Conservation (phyloP, 106 monocot species). For the Agapanthus africanus region DNA sequence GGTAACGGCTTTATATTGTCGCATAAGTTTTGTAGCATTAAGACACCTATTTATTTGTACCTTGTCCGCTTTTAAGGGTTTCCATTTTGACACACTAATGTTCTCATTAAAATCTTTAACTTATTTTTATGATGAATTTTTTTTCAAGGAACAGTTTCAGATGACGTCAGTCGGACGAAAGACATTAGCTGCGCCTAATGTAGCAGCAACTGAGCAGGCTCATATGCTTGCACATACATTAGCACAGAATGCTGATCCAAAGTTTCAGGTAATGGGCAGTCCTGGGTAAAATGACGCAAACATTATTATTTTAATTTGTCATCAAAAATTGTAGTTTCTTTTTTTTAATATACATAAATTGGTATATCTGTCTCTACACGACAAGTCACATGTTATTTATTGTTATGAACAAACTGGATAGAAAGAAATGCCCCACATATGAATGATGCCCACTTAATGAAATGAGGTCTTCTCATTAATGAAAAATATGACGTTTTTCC, state of each 20-base stretch:
- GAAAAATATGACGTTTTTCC: too few species aligned
- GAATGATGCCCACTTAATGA: background rate
- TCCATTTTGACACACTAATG: background rate
- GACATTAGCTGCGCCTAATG: slow-evolving; percentile 38
- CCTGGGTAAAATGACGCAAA: background rate
- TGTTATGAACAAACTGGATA: background rate
- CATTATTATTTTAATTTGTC: background rate
- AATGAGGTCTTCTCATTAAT: background rate
- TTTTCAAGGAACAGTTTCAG: slow-evolving; percentile 81
- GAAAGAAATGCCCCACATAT: background rate
- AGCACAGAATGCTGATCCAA: slow-evolving; percentile 78
- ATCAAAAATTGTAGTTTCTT: background rate
- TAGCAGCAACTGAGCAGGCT: slow-evolving; percentile 84
- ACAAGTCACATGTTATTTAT: background rate
- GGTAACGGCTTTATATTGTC: background rate
- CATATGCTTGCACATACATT: slow-evolving; percentile 94
- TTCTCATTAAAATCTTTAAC: background rate
- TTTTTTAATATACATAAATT: background rate
- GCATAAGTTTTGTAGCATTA: background rate
- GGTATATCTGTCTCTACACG: background rate
- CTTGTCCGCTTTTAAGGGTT: too few species aligned
- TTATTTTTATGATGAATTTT: too few species aligned
- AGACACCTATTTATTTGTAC: background rate
- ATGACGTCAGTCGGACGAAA: slow-evolving; percentile 50
- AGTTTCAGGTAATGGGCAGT: slow-evolving; percentile 73